Conservation (phyloP, 2,329 filamentous ascomycete species). For the Nigrospora osmanthi region DNA sequence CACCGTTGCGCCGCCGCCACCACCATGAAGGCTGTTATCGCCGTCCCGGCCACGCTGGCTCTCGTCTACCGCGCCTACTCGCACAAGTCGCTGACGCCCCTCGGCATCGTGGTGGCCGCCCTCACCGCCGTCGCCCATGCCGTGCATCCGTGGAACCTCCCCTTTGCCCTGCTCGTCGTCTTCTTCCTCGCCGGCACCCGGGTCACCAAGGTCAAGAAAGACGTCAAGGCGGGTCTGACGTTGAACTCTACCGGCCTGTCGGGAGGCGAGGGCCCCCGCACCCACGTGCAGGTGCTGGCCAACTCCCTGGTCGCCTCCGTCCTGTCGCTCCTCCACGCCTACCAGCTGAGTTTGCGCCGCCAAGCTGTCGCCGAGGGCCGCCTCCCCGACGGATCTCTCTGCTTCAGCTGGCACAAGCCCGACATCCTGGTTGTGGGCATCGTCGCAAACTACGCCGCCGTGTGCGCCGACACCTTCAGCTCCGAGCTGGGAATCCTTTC, state of each 20-base stretch:
- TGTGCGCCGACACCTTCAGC: conserved; percentile 88
- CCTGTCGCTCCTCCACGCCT: conserved; percentile 49
- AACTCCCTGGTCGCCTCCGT: conserved; percentile 77
- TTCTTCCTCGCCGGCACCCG: conserved; percentile 84
- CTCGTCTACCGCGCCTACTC: conserved; percentile 62
- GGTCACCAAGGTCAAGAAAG: conserved; percentile 84
- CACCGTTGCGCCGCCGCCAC: not conserved
- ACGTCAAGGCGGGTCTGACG: conserved; percentile 76
- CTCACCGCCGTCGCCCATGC: conserved; percentile 75
- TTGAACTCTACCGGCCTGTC: conserved; percentile 64
- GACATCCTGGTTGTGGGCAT: conserved; percentile 58
- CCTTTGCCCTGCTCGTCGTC: conserved; percentile 72
- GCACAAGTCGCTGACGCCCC: conserved; percentile 69
- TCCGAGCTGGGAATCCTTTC: conserved; percentile 93
- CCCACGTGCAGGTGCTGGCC: conserved; percentile 79
- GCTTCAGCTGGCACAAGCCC: conserved; percentile 49
- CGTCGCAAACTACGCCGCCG: conserved; percentile 80
- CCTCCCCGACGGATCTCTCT: conserved; percentile 30
- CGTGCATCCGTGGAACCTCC: conserved; percentile 87
- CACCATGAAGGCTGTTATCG: conserved; percentile 50
- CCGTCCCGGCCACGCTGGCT: conserved; percentile 47
- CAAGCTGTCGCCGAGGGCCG: conserved; percentile 26
- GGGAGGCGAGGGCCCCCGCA: conserved; percentile 76
- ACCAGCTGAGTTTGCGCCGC: conserved; percentile 45
- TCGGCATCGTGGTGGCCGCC: conserved; percentile 64